Percentiles rank a stretch among this genome's conserved stretches.
These are phyloP conservation scores for Globisporangium nodosum DNA, from an alignment of 352 stramenopile species.

Conservation along the genomic window DNA sequence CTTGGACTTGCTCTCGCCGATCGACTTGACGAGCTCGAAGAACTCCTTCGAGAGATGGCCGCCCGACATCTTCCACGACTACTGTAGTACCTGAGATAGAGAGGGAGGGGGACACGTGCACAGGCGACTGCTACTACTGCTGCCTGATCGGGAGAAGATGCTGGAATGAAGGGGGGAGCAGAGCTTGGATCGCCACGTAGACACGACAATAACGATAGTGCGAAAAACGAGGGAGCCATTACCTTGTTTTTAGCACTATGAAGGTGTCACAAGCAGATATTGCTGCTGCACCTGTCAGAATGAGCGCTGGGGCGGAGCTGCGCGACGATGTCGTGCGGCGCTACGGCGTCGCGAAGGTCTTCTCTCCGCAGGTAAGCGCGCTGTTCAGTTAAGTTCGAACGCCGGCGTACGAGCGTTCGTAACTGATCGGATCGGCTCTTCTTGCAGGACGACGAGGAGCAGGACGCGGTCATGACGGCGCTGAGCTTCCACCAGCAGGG, in stretches of 20 bases:
- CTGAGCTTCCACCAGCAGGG: conserved; percentile 80
- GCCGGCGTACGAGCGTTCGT: background rate
- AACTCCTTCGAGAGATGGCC: conserved; percentile 96
- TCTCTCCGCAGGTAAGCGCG: conserved; percentile 42
- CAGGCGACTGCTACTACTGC: background rate
- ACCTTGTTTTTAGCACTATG: background rate
- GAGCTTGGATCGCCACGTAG: too few species aligned
- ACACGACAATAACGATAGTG: too few species aligned
- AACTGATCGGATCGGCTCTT: background rate
- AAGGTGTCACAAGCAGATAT: conserved; percentile 7
- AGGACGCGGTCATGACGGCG: conserved; percentile 48
- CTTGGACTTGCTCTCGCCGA: conserved; percentile 99
- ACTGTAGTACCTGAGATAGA: background rate
- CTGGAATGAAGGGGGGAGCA: background rate
- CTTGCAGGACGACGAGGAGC: conserved; percentile 51
- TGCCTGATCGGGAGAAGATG: too few species aligned
- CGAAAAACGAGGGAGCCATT: conserved; percentile 1
- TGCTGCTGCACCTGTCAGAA: background rate
- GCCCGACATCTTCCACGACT: conserved; percentile 59
- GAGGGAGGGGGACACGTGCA: background rate
- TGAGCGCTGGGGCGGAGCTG: conserved; percentile 33
- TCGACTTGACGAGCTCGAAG: conserved; percentile 99
- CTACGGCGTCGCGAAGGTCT: conserved; percentile 66
- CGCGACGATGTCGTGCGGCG: conserved; percentile 52
- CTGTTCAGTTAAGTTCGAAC: background rate